phyloP scores from a whole-genome alignment of 306 rosid species.

The Fragaria nilgerrensis region DNA sequence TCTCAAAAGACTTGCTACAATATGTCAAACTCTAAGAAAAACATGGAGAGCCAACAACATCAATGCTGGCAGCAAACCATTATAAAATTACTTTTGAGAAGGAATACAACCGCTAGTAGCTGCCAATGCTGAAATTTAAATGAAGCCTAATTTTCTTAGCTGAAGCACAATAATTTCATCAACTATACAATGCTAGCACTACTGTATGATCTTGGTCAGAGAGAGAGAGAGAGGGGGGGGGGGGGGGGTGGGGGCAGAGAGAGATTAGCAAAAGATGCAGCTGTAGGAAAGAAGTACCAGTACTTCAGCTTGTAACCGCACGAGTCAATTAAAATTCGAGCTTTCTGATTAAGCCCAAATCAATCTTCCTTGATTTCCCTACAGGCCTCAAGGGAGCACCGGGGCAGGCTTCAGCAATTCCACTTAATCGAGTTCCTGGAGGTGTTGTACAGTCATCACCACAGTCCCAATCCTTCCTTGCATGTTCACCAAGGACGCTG shows the following conservation, averaged over 20 bases:
- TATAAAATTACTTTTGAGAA: background rate
- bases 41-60: background rate
- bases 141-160: background rate
- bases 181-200: slow-evolving; percentile 32
- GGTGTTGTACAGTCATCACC: slow-evolving; percentile 48
- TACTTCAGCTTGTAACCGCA: slow-evolving; percentile 15
- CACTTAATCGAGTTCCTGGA: slow-evolving; percentile 25
- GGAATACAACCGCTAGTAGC: background rate
- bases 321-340: slow-evolving; percentile 54
- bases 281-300: slow-evolving; percentile 22
- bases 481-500: slow-evolving; percentile 27
- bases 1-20: background rate
- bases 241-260: background rate
- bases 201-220: slow-evolving; percentile 21
- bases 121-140: background rate
- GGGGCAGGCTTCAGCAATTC: slow-evolving; percentile 57
- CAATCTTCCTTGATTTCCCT: slow-evolving; percentile 41
- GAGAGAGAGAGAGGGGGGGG: background rate
- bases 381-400: slow-evolving; percentile 52
- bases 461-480: slow-evolving; percentile 27
- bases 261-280: slow-evolving; percentile 23
- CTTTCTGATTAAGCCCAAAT: slow-evolving; percentile 59
- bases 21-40: background rate
- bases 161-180: slow-evolving; percentile 15
- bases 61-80: background rate